Base-by-base conservation (phyloP, 768 basidiomycete species). In the Imleria badia region DNA sequence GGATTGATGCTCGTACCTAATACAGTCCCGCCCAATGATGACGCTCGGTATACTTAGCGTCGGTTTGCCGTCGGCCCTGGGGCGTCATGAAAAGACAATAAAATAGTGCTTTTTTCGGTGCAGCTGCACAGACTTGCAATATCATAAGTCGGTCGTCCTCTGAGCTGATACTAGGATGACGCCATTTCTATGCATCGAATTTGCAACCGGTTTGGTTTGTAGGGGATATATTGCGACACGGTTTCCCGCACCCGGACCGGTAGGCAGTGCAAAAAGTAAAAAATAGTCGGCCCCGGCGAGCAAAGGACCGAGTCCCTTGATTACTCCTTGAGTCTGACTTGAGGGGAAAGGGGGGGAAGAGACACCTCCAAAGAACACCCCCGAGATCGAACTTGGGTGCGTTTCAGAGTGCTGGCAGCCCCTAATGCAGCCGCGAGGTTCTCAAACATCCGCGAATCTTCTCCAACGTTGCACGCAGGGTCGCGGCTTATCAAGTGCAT, bases 21-120 rank as follows among this genome's bases (percentile, higher is more conserved):
- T 12, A 9, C 20, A 34, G 22, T 13, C 45, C 5, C 41, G 22
- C 35, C 26, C 26, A 26, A 17, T n/a, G 42, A 51, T 23, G 49
- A 2, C 26, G 36, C n/a, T 44, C 11, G 19, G 39, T 20, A 19
- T 14, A 26, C n/a, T n/a, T n/a, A n/a, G n/a, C n/a, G n/a, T n/a
- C n/a, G n/a, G n/a, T n/a, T n/a, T n/a, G n/a, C n/a, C n/a, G n/a
- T n/a, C n/a, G n/a, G 26, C 26, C 31, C 26, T 44, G 22, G 41
- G 23, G 13, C 43, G 40, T 19, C 31, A 19, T 29, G 38, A 5
- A 12, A 40, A 45, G 58, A 61, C 59, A 61, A 61, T 61, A 60
- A 38, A 54, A 42, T 8, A 0, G 13, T 48, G 19, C 33, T 54
- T 19, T 19, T 45, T 35, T 34, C 39, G 50, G 53, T 34, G 3